Percentiles rank a stretch among this genome's conserved stretches.
phyloP scores from a whole-genome alignment of 257 asterid species.

The Fraxinus pennsylvanica region DNA sequence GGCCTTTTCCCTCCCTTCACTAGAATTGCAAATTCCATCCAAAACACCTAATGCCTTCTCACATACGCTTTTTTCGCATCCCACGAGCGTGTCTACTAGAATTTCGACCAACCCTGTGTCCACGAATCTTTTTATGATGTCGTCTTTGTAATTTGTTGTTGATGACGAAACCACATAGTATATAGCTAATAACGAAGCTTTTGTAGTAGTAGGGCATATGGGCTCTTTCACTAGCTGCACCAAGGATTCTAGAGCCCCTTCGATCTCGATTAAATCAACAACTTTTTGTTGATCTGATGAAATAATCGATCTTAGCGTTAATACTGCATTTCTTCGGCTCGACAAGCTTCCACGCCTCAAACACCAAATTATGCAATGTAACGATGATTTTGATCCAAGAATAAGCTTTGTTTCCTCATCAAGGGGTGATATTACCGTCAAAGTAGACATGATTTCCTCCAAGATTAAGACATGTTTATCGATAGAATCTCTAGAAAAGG shows the following conservation, averaged over 20 bases:
- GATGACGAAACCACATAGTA: slow-evolving; percentile 34
- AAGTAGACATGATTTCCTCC: slow-evolving; percentile 39
- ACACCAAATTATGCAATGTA: slow-evolving; percentile 32
- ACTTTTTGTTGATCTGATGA: slow-evolving; percentile 12
- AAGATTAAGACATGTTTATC: slow-evolving; percentile 2
- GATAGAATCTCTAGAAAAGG: slow-evolving; percentile 26
- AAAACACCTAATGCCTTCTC: slow-evolving; percentile 59
- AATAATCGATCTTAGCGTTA: slow-evolving; percentile 27
- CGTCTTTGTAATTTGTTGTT: slow-evolving; percentile 4
- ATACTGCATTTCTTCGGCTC: slow-evolving; percentile 29
- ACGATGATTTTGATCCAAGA: slow-evolving; percentile 40
- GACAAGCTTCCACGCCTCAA: slow-evolving; percentile 37
- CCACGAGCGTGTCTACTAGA: slow-evolving; percentile 44
- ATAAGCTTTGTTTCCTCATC: slow-evolving; percentile 33
- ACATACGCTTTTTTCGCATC: slow-evolving; percentile 45
- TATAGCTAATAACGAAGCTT: slow-evolving; percentile 41
- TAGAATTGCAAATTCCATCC: slow-evolving; percentile 43
- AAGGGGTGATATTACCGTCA: slow-evolving; percentile 28
- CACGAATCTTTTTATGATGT: slow-evolving; percentile 16
- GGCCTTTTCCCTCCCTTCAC: slow-evolving; percentile 41
- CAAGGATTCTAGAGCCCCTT: slow-evolving; percentile 39
- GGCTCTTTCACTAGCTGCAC: slow-evolving; percentile 47
- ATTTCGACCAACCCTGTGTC: slow-evolving; percentile 39
- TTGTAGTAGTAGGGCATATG: slow-evolving; percentile 49
- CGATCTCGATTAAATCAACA: slow-evolving; percentile 18